These are phyloP conservation scores for Suillus discolor DNA, from an alignment of 768 basidiomycete genomes.

Conservation along the genomic window DNA sequence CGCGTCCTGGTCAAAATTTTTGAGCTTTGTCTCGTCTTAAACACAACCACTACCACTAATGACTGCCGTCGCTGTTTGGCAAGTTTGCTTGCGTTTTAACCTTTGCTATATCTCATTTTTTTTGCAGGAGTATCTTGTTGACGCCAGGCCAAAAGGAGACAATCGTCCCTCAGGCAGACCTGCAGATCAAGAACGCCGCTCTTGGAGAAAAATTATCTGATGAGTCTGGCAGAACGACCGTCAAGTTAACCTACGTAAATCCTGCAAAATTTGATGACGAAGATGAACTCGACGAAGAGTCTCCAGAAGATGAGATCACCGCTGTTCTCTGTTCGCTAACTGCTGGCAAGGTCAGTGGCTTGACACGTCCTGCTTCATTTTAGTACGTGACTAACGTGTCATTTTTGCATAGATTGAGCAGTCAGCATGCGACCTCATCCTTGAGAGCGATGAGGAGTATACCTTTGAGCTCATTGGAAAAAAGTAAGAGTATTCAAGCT, in stretches of 20 bases:
- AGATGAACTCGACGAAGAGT: conserved; percentile 41
- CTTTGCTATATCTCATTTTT: conserved; percentile 14
- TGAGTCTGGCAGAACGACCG: conserved; percentile 56
- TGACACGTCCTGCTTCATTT: not conserved
- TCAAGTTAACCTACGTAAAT: conserved; percentile 64
- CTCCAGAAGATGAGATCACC: conserved; percentile 42
- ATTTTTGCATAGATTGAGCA: conserved; percentile 68
- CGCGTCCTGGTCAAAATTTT: conserved; percentile 19
- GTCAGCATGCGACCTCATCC: conserved; percentile 64
- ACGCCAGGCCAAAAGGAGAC: conserved; percentile 58
- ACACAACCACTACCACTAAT: conserved; percentile 36
- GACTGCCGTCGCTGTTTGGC: conserved; percentile 72
- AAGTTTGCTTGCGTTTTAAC: conserved; percentile 23
- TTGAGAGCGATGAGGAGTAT: conserved; percentile 67
- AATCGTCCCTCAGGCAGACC: conserved; percentile 63
- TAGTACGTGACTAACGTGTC: conserved; percentile 5
- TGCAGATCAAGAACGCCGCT: conserved; percentile 82
- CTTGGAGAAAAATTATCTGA: conserved; percentile 75
- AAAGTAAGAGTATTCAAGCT: conserved; percentile 55
- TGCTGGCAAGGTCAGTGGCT: conserved; percentile 67
- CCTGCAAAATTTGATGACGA: conserved; percentile 40
- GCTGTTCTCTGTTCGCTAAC: conserved; percentile 80
- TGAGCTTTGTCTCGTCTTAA: conserved; percentile 19
- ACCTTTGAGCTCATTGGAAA: conserved; percentile 75
- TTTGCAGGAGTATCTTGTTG: conserved; percentile 60